These are phyloP conservation scores for Primulina eburnea DNA, from an alignment of 257 asterid species.

Conservation along the genomic window DNA sequence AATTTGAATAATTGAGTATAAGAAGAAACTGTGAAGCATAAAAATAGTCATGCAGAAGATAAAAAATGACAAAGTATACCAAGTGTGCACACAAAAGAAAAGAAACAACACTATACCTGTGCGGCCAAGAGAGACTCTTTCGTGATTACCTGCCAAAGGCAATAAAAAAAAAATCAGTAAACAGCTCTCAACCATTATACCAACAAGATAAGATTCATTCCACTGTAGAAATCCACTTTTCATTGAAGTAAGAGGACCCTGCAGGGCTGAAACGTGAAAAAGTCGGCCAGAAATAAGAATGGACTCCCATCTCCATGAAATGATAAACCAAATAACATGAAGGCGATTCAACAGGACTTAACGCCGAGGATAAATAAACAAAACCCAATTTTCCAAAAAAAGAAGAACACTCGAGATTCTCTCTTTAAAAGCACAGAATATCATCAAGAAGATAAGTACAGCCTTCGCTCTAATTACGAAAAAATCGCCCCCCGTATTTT, in stretches of 20 bases:
- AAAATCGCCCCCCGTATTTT: not conserved
- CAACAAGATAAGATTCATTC: constrained; percentile 3
- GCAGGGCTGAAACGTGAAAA: not conserved
- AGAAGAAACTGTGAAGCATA: not conserved
- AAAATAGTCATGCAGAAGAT: not conserved
- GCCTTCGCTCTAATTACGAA: not conserved
- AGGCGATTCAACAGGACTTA: not conserved
- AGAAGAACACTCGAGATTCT: not conserved
- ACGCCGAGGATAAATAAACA: not conserved
- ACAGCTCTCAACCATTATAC: constrained; percentile 13
- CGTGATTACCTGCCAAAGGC: constrained; percentile 70
- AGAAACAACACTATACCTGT: constrained; percentile 50
- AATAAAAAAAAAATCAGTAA: constrained; percentile 11
- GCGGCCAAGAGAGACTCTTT: constrained; percentile 88
- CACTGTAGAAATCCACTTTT: not conserved
- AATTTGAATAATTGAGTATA: not conserved
- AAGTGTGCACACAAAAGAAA: not conserved
- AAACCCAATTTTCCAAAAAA: constrained; percentile 9
- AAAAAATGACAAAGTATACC: not conserved
- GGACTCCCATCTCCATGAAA: not conserved
- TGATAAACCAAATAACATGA: constrained; percentile 9
- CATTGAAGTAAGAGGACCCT: not conserved
- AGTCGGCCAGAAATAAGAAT: constrained; percentile 6
- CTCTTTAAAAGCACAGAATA: constrained; percentile 1
- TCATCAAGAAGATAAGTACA: not conserved